phyloP scores from a whole-genome alignment of 352 stramenopile species.

The Globisporangium paroecandrum region DNA sequence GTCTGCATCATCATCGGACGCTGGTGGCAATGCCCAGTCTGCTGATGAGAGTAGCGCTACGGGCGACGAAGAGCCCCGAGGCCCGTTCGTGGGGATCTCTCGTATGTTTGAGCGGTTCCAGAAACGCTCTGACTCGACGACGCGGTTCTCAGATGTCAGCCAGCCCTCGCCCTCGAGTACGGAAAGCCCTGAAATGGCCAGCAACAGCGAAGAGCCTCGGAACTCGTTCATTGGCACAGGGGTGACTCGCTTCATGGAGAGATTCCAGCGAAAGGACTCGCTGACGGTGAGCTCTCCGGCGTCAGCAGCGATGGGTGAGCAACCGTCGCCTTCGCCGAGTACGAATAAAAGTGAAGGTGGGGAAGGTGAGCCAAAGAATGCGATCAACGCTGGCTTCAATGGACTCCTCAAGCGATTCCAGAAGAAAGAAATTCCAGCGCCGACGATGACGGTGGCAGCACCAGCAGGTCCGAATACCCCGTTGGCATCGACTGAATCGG shows the following conservation, averaged over 20 bases:
- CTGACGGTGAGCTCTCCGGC: constrained; percentile 3
- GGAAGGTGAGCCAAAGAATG: not conserved
- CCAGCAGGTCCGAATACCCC: not conserved
- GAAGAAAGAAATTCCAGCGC: constrained; percentile 1
- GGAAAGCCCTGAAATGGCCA: constrained; percentile 4
- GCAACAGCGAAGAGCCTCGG: constrained; percentile 14
- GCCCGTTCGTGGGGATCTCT: constrained; percentile 4
- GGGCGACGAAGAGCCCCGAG: not conserved
- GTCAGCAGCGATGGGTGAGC: not conserved
- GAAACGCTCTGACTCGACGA: not conserved
- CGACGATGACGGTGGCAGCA: not conserved
- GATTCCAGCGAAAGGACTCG: constrained; percentile 23
- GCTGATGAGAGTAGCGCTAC: not conserved
- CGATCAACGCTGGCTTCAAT: constrained; percentile 3
- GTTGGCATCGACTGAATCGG: not conserved
- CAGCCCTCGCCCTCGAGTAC: constrained; percentile 7
- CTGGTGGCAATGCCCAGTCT: not conserved
- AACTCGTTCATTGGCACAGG: constrained; percentile 12
- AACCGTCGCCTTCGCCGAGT: constrained; percentile 3
- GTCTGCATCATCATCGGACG: not conserved
- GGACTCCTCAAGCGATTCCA: constrained; percentile 11
- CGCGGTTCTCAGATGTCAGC: not conserved
- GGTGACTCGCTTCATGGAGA: constrained; percentile 11
- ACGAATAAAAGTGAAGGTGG: not conserved
- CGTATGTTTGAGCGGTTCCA: constrained; percentile 12